These are phyloP conservation scores for Thelonectria olida DNA, from an alignment of 2,329 filamentous ascomycete genomes.

Conservation along the genomic window DNA sequence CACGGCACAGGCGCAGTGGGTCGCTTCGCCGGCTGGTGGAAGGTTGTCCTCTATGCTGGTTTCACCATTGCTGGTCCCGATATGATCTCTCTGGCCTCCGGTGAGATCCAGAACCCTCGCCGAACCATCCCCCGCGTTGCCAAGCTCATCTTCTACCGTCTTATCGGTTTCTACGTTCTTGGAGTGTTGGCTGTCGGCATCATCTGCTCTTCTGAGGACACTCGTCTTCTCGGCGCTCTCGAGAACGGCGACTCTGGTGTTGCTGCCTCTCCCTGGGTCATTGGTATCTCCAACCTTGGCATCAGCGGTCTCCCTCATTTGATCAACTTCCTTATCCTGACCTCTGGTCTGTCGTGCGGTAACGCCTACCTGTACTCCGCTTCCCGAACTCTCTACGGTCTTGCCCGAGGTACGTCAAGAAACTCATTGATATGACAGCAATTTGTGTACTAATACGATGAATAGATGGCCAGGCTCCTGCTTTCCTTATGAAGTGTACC, in stretches of 20 bases:
- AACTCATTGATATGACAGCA: too few relatives aligned
- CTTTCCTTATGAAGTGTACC: conserved; percentile 65
- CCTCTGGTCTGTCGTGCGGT: conserved; percentile 54
- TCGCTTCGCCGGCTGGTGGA: conserved; percentile 67
- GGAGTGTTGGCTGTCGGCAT: conserved; percentile 65
- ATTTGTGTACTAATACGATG: neutral
- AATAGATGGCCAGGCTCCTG: conserved; percentile 54
- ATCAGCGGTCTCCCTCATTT: conserved; percentile 62
- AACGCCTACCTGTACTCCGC: conserved; percentile 60
- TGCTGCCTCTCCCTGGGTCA: conserved; percentile 68
- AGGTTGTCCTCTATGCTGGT: conserved; percentile 69
- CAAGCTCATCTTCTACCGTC: conserved; percentile 78
- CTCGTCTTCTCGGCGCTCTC: conserved; percentile 49
- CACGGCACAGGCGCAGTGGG: conserved; percentile 60
- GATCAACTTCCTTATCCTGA: conserved; percentile 70
- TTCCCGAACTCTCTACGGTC: conserved; percentile 56
- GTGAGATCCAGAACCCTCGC: conserved; percentile 73
- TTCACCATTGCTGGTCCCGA: conserved; percentile 76
- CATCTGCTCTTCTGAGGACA: conserved; percentile 61
- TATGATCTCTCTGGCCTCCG: conserved; percentile 66
- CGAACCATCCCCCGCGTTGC: conserved; percentile 73
- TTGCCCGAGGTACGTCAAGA: conserved; percentile 46
- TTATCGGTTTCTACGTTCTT: conserved; percentile 78
- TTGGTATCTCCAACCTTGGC: conserved; percentile 64
- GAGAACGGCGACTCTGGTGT: conserved; percentile 64